Evolutionary conservation across 2,329 filamentous ascomycete species (phyloP), one percentile per base, ranked within the genome.

Genomic region (Cladosporium colombiae): DNA sequence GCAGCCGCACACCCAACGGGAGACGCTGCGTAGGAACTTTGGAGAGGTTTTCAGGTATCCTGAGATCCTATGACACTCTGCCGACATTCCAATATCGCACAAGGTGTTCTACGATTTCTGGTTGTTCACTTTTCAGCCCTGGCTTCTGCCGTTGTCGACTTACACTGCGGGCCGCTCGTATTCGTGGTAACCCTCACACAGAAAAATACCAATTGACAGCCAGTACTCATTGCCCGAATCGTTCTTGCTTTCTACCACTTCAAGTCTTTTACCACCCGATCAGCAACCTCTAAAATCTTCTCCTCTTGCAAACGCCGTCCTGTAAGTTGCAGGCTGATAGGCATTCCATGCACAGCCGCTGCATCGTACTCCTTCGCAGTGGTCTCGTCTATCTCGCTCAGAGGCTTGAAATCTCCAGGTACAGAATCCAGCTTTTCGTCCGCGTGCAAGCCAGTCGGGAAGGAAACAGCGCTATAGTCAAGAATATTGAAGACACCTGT

Each of bases 401-500:
- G 69, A 11, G 73, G 67, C 62, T 73, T 69, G 59, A 73, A 71
- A 16, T 66, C 70, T 10, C 49, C 23, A 14, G 69, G 33, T 49
- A 70, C 69, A 21, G 70, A 66, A 57, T 83, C 81, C 31, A 77
- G 69, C 25, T 74, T 69, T 64, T 77, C 78, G 56, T 82, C 78
- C 7, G 74, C 81, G 23, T 63, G 65, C 0, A 81, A 63, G 0
- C 80, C 81, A 11, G 73, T 75, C 1, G 81, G 81, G 64, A 83
- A 83, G 0, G 79, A 81, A 2, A 79, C 76, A 0, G 79, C 76
- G 49, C 78, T 75, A 66, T 83, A 84, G 66, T 83, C 82, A 5
- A 83, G 73, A 6, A 83, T 75, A 58, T 84, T 84, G 66, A 77
- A 83, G 0, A 83, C 79, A n/a, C 73, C 71, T 5, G 74, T 76